These are phyloP conservation scores for Allium cepa DNA, from an alignment of 106 monocot species.

Conservation along the genomic window DNA sequence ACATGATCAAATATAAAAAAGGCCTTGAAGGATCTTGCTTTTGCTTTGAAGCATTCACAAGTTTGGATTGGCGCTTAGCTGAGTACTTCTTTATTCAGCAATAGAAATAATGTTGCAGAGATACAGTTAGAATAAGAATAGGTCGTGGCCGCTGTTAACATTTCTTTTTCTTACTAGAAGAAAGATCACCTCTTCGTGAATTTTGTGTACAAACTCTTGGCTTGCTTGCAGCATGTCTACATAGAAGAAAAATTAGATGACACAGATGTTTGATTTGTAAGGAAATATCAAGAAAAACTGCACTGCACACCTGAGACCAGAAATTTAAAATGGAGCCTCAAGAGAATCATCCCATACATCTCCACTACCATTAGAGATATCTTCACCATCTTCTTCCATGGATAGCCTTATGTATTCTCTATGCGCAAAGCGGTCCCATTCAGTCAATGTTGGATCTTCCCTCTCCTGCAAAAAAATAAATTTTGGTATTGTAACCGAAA, in stretches of 20 bases:
- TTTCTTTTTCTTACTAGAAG: no score
- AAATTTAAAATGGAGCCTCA: conserved; percentile 64
- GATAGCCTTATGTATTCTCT: conserved; percentile 93
- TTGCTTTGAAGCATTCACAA: background rate
- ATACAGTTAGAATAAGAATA: no score
- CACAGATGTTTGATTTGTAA: no score
- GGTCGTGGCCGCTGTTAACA: no score
- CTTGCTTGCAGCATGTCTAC: no score
- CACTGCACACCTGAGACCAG: conserved; percentile 11
- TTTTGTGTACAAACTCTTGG: no score
- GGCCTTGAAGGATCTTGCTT: background rate
- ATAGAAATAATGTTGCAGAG: background rate
- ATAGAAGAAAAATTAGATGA: no score
- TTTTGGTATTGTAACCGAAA: background rate
- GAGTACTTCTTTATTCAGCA: background rate
- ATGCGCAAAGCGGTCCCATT: conserved; percentile 96
- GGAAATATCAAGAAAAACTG: no score
- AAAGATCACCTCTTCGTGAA: no score
- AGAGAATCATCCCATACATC: conserved; percentile 93
- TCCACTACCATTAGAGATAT: conserved; percentile 96
- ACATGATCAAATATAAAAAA: background rate
- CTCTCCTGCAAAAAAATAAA: conserved; percentile 47
- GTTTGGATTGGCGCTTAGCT: no score
- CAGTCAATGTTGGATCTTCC: conserved; percentile 91
- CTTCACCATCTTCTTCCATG: conserved; percentile 98